Conservation (phyloP, 192 early-diverging fungal genomes). For the Podila clonocystis region DNA sequence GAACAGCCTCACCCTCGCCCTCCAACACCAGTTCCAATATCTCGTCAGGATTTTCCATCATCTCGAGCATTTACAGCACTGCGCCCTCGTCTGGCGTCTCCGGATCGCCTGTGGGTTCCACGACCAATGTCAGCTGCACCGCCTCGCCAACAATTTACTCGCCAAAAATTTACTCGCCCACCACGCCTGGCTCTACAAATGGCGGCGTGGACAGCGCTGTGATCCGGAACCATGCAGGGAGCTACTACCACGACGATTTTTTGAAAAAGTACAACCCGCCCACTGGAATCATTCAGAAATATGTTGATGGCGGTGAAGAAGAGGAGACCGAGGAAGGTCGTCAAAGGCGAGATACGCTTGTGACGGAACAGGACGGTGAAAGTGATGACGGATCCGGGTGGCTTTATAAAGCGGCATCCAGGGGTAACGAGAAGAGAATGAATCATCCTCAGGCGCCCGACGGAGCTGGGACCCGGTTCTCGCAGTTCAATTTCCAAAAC, state of each 20-base stretch:
- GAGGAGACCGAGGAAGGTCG: not conserved
- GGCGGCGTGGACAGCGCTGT: not conserved
- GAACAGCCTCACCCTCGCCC: slow-evolving; percentile 9
- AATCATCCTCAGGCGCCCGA: slow-evolving; percentile 6
- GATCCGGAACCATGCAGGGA: not conserved
- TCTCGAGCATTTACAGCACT: not conserved
- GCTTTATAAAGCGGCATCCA: not conserved
- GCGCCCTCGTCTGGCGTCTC: not conserved
- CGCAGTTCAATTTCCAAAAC: slow-evolving; percentile 13
- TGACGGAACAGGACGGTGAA: not conserved
- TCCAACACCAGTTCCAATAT: slow-evolving; percentile 22
- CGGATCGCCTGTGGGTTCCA: not conserved
- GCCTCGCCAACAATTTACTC: not conserved
- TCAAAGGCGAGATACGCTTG: not conserved
- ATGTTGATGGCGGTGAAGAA: not conserved
- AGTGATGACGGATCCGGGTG: not conserved
- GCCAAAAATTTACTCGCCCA: slow-evolving; percentile 8
- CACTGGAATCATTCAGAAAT: not conserved
- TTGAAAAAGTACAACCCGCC: not conserved
- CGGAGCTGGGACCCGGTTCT: slow-evolving; percentile 14
- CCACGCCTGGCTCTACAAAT: slow-evolving; percentile 1
- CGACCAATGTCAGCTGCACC: slow-evolving; percentile 3
- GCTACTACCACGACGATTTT: not conserved
- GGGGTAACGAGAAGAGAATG: not conserved
- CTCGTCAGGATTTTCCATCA: not conserved